Percentiles rank a stretch among this genome's conserved stretches.
Evolutionary conservation across 2,329 filamentous ascomycete species (phyloP).

Genomic region (Curvularia verruculosa): DNA sequence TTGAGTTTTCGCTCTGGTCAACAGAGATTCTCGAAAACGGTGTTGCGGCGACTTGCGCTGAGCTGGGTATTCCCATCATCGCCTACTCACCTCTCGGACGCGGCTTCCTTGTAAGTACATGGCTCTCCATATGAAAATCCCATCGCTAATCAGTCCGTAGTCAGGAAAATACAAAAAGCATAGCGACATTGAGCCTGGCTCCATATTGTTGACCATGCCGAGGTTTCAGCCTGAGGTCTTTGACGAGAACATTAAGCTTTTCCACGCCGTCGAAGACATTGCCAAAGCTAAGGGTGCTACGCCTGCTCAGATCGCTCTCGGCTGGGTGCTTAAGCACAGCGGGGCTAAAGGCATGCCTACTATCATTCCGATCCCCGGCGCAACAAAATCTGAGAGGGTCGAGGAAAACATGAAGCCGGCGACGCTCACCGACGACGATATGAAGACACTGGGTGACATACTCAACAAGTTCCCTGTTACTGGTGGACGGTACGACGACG

Average conservation of each 20-base stretch:
- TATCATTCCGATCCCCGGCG: constrained; percentile 71
- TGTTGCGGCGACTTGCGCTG: constrained; percentile 61
- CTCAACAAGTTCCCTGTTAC: constrained; percentile 54
- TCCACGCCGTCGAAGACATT: constrained; percentile 63
- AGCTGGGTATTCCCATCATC: constrained; percentile 72
- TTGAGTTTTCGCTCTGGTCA: constrained; percentile 64
- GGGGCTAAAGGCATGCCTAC: constrained; percentile 59
- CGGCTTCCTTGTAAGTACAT: constrained; percentile 56
- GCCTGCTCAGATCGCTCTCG: constrained; percentile 68
- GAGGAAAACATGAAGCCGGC: constrained; percentile 68
- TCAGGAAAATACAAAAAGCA: constrained; percentile 52
- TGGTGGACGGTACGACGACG: constrained; percentile 50
- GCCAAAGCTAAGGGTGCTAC: constrained; percentile 66
- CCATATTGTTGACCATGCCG: constrained; percentile 56
- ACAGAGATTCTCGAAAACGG: constrained; percentile 65
- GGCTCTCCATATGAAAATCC: background rate
- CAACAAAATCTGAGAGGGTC: constrained; percentile 62
- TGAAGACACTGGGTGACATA: constrained; percentile 60
- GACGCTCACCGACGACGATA: constrained; percentile 54
- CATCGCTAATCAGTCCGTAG: constrained; percentile 40
- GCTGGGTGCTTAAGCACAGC: constrained; percentile 64
- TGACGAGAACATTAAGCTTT: constrained; percentile 68
- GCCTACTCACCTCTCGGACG: constrained; percentile 72
- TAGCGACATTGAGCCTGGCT: constrained; percentile 66
- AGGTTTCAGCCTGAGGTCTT: constrained; percentile 70